phyloP scores from a whole-genome alignment of 1,139 yeast species.

The Nakaseomyces delphensis region DNA sequence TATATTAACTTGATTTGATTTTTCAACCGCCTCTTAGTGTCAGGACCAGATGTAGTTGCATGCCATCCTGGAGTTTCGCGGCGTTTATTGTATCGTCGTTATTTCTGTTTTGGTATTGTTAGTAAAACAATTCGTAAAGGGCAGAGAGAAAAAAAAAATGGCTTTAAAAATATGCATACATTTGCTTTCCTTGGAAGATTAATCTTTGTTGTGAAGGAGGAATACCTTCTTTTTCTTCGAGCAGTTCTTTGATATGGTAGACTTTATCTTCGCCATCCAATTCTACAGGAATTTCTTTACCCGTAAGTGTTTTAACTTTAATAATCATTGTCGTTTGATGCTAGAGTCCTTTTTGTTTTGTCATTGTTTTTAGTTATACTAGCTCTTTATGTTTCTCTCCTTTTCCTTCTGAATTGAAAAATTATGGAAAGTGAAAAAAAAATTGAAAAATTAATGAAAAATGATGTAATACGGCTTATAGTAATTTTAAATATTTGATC shows the following conservation, averaged over 20 bases:
- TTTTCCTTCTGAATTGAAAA: neutral
- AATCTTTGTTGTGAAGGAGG: slow-evolving; percentile 95
- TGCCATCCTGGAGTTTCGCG: slow-evolving; percentile 62
- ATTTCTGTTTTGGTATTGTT: neutral
- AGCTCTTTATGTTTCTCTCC: neutral
- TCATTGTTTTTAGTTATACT: neutral
- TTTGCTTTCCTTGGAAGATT: slow-evolving; percentile 84
- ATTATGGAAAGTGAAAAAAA: neutral
- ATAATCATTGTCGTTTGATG: slow-evolving; percentile 25
- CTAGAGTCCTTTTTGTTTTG: neutral
- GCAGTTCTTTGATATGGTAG: slow-evolving; percentile 76
- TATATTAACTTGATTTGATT: no score
- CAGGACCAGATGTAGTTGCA: slow-evolving; percentile 78
- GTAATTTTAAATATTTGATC: no score
- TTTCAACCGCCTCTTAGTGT: slow-evolving; percentile 75
- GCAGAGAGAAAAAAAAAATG: no score
- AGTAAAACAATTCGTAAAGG: no score
- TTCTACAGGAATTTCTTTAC: slow-evolving; percentile 71
- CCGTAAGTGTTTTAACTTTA: slow-evolving; percentile 53
- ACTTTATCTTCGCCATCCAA: slow-evolving; percentile 68
- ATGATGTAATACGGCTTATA: no score
- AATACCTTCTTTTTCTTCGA: slow-evolving; percentile 95
- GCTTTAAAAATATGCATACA: no score
- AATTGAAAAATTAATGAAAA: neutral
- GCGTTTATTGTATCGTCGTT: slow-evolving; percentile 63